These are phyloP conservation scores for Amanita phalloides DNA, from an alignment of 768 basidiomycete genomes.

Conservation along the genomic window DNA sequence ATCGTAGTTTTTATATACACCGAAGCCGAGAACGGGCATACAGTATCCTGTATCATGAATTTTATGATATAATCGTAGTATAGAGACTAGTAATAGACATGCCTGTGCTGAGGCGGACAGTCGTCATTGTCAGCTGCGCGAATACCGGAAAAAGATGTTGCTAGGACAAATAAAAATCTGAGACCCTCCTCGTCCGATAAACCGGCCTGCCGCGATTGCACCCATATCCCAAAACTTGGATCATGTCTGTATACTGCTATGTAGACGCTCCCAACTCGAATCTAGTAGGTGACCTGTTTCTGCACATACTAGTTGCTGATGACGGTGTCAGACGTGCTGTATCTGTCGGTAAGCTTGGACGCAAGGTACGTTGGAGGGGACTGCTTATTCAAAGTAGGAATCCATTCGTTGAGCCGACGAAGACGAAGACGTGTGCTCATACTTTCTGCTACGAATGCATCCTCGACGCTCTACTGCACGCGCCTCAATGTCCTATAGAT, in stretches of 20 bases:
- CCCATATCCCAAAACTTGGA: too few species aligned
- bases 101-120: constrained; percentile 4
- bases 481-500: constrained; percentile 77
- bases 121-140: neutral
- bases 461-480: constrained; percentile 51
- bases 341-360: constrained; percentile 48
- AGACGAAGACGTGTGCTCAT: constrained; percentile 67
- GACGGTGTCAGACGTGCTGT: constrained; percentile 51
- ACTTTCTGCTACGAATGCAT: constrained; percentile 87
- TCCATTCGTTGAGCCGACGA: constrained; percentile 70
- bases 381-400: constrained; percentile 23
- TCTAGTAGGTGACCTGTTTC: constrained; percentile 33
- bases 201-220: too few species aligned
- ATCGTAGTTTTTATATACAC: constrained; percentile 47
- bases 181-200: too few species aligned
- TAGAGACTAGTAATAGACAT: neutral
- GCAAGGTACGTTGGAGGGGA: neutral
- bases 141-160: too few species aligned
- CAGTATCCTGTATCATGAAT: constrained; percentile 1
- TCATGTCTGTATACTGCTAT: constrained; percentile 40
- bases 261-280: constrained; percentile 55
- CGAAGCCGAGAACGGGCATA: constrained; percentile 52
- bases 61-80: neutral
- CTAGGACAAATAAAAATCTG: too few species aligned
- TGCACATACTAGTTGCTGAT: neutral